Percentiles rank a stretch among this genome's conserved stretches.
These are phyloP conservation scores for Globisporangium canariense DNA, from an alignment of 352 stramenopile species.

Conservation along the genomic window DNA sequence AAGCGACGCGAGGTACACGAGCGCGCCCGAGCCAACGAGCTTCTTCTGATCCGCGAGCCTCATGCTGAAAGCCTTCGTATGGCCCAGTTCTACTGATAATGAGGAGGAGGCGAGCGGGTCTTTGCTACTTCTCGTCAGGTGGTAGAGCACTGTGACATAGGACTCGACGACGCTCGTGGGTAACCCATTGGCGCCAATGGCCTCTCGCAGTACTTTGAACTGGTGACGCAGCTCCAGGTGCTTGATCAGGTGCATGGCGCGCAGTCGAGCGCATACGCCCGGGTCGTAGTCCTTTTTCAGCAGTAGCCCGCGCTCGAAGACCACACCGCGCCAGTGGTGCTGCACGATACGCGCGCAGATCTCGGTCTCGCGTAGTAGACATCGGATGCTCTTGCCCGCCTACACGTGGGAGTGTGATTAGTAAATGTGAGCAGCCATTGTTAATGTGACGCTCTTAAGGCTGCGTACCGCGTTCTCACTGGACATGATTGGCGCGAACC, in stretches of 20 bases:
- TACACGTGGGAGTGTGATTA: neutral
- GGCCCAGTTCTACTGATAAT: slow-evolving; percentile 12
- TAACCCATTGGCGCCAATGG: slow-evolving; percentile 34
- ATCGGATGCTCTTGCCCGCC: slow-evolving; percentile 40
- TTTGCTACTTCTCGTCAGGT: slow-evolving; percentile 33
- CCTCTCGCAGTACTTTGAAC: slow-evolving; percentile 56
- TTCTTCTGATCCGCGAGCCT: slow-evolving; percentile 44
- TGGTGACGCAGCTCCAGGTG: slow-evolving; percentile 67
- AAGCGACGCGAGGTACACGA: slow-evolving; percentile 47
- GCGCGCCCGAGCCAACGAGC: slow-evolving; percentile 44
- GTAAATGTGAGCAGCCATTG: neutral
- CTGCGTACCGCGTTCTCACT: slow-evolving; percentile 50
- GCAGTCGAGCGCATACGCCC: slow-evolving; percentile 46
- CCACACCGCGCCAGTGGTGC: slow-evolving; percentile 65
- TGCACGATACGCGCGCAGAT: slow-evolving; percentile 70
- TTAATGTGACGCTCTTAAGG: neutral
- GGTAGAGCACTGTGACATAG: slow-evolving; percentile 62
- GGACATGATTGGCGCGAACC: slow-evolving; percentile 58
- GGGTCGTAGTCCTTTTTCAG: slow-evolving; percentile 43
- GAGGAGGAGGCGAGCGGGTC: neutral
- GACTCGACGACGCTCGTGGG: slow-evolving; percentile 39
- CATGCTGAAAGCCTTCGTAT: slow-evolving; percentile 24
- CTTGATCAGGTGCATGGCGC: slow-evolving; percentile 74
- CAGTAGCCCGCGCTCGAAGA: slow-evolving; percentile 47
- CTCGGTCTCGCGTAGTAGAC: slow-evolving; percentile 59